Evolutionary conservation across 1,284 basidiomycete genomes (phyloP).

Genomic region (Vanrija pseudolonga): DNA sequence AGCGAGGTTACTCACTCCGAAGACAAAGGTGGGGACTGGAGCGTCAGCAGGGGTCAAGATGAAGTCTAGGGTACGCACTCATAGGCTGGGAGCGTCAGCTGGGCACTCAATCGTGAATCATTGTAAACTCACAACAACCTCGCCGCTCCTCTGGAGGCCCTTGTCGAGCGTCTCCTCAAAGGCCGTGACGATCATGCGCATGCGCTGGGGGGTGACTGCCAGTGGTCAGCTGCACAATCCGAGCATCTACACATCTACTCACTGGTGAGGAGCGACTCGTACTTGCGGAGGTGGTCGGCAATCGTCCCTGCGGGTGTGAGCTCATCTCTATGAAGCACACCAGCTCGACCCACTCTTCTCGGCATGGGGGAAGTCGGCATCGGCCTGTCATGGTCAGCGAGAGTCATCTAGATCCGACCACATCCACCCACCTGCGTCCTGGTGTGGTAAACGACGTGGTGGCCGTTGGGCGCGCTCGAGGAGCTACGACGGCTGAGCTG

Average conservation of each 20-base stretch:
- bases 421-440: constrained; percentile 38
- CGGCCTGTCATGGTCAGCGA: constrained; percentile 32
- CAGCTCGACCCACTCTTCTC: constrained; percentile 43
- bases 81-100: constrained; percentile 19
- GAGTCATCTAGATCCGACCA: too few species aligned
- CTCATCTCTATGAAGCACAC: too few species aligned
- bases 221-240: constrained; percentile 4
- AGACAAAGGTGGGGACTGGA: constrained; percentile 92
- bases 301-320: constrained; percentile 53
- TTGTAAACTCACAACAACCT: constrained; percentile 75
- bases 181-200: constrained; percentile 95
- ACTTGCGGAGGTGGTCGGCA: constrained; percentile 83
- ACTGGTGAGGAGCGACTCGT: constrained; percentile 68
- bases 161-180: constrained; percentile 88
- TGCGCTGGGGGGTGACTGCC: constrained; percentile 81
- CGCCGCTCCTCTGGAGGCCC: constrained; percentile 75
- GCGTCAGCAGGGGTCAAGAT: neutral
- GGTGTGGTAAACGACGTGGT: constrained; percentile 67
- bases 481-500: neutral
- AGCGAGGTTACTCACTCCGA: constrained; percentile 60
- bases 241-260: constrained; percentile 3
- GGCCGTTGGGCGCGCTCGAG: constrained; percentile 59
- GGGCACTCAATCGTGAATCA: neutral
- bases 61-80: constrained; percentile 9
- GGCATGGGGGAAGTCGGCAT: constrained; percentile 48